These are phyloP conservation scores for Magnolia changhungtana DNA, from an alignment of 164 flowering plant genomes.

Conservation along the genomic window DNA sequence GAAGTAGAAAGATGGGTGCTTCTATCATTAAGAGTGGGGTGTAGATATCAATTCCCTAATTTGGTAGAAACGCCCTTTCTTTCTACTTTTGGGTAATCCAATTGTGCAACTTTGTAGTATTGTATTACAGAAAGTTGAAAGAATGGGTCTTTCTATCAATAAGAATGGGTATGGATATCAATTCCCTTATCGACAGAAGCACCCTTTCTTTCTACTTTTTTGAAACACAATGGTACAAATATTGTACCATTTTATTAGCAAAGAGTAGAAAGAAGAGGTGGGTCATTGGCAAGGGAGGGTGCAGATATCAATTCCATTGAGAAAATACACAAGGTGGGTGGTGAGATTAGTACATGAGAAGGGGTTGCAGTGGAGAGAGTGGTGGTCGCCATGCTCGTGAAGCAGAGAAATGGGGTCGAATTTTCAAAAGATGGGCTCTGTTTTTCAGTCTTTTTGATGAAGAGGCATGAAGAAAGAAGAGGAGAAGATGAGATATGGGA, in stretches of 20 bases:
- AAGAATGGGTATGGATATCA: neutral
- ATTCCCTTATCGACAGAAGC: neutral
- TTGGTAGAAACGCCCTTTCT: no score
- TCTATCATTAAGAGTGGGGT: no score
- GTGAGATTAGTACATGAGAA: conserved; percentile 32
- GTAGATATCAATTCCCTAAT: no score
- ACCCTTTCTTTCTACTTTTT: neutral
- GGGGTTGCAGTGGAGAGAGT: conserved; percentile 39
- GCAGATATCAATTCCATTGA: neutral
- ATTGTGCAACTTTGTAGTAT: no score
- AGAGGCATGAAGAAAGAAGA: neutral
- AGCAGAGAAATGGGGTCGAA: neutral
- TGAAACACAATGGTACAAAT: neutral
- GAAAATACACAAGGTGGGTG: neutral
- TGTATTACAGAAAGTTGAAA: no score
- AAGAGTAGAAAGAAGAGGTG: neutral
- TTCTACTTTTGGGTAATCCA: no score
- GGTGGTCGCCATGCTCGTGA: conserved; percentile 38
- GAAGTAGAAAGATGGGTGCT: no score
- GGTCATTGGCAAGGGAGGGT: neutral
- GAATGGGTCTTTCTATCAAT: neutral
- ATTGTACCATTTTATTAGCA: neutral
- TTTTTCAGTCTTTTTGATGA: neutral
- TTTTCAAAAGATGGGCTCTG: neutral
- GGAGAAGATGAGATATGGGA: neutral